A percentile compares a stretch with the other conserved stretches of the same genome.
These are phyloP conservation scores for Eimeria praecox DNA, from an alignment of 169 alveolate genomes.

Conservation along the genomic window DNA sequence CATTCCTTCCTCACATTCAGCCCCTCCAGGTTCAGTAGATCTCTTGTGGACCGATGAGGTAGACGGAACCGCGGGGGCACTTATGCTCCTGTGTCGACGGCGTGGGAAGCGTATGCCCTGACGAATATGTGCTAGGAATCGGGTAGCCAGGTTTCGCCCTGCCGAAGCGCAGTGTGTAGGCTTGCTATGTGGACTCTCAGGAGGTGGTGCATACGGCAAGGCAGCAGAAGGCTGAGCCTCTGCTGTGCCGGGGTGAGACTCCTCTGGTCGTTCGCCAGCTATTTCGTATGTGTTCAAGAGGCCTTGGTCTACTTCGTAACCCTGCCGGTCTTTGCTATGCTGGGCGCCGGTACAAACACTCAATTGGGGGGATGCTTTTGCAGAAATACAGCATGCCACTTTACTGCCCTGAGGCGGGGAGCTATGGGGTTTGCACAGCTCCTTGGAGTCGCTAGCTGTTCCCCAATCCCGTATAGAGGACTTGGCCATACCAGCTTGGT, in stretches of 20 bases:
- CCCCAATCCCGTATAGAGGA: no score
- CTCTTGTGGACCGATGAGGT: background rate
- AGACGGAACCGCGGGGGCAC: background rate
- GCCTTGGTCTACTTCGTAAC: background rate
- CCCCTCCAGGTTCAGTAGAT: background rate
- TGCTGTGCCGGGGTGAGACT: background rate
- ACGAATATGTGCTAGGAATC: constrained; percentile 2
- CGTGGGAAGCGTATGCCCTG: constrained; percentile 31
- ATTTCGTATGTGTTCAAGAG: background rate
- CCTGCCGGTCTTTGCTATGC: background rate
- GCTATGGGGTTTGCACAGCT: background rate
- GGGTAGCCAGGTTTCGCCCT: constrained; percentile 4
- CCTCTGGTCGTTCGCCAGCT: background rate
- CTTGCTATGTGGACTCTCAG: background rate
- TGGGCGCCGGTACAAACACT: background rate
- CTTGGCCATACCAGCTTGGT: background rate
- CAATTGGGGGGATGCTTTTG: background rate
- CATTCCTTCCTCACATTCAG: background rate
- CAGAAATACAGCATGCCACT: background rate
- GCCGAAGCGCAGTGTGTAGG: background rate
- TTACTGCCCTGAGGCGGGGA: background rate
- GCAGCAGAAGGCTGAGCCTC: background rate
- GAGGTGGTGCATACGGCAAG: background rate
- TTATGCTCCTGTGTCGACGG: background rate
- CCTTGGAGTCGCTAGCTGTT: background rate